phyloP scores from a whole-genome alignment of 116 monocot species.

The Posidonia oceanica region DNA sequence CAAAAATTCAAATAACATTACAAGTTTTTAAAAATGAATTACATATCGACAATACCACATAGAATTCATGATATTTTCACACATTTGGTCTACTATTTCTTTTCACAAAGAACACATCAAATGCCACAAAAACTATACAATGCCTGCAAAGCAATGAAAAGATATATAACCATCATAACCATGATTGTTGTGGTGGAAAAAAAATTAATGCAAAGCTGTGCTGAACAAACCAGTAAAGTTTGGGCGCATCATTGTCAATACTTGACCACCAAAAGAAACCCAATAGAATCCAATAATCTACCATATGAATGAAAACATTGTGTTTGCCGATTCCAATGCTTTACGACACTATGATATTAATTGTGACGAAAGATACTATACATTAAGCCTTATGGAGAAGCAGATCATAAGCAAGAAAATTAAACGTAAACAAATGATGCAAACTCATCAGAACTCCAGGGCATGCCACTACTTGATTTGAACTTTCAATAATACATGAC shows the following conservation, averaged over 20 bases:
- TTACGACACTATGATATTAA: conserved; percentile 36
- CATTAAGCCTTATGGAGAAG: background rate
- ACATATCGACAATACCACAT: too few species aligned
- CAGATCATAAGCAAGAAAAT: background rate
- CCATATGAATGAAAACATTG: conserved; percentile 98
- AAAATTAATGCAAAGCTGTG: conserved; percentile 2
- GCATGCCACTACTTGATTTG: too few species aligned
- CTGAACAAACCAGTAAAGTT: conserved; percentile 72
- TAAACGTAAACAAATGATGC: background rate
- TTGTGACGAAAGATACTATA: background rate
- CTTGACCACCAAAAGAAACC: conserved; percentile 81
- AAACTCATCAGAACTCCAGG: too few species aligned
- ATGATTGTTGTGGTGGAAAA: background rate
- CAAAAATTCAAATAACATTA: too few species aligned
- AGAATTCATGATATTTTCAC: too few species aligned
- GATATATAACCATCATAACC: background rate
- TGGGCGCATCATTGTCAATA: conserved; percentile 65
- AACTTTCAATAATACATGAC: too few species aligned
- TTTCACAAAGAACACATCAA: conserved; percentile 99
- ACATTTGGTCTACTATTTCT: too few species aligned
- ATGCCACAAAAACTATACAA: conserved; percentile 85
- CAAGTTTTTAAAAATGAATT: too few species aligned
- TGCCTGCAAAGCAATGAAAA: conserved; percentile 57
- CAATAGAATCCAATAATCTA: conserved; percentile 95
- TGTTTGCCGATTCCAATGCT: conserved; percentile 88